These are phyloP conservation scores for Echium plantagineum DNA, from an alignment of 257 asterid species.

Conservation along the genomic window DNA sequence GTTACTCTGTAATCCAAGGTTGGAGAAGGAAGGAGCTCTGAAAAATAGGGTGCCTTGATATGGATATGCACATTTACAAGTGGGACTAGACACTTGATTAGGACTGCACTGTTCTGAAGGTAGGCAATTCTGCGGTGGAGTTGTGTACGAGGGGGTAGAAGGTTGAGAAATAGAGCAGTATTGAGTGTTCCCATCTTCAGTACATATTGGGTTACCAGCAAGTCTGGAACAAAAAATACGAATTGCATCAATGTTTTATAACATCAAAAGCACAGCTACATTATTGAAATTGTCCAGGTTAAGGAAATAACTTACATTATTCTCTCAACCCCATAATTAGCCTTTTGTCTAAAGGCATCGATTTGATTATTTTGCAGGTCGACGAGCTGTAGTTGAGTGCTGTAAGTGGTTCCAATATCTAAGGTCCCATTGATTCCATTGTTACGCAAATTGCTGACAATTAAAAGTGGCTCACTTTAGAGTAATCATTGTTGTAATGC, in stretches of 20 bases:
- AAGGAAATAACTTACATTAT: slow-evolving; percentile 16
- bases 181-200: slow-evolving; percentile 1
- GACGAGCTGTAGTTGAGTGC: slow-evolving; percentile 11
- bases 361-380: slow-evolving; percentile 24
- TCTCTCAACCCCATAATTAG: slow-evolving; percentile 3
- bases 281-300: background rate
- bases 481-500: slow-evolving; percentile 2
- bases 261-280: background rate
- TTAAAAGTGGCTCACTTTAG: background rate
- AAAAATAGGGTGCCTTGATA: slow-evolving; percentile 53
- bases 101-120: slow-evolving; percentile 23
- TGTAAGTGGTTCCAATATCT: slow-evolving; percentile 14
- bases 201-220: slow-evolving; percentile 17
- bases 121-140: slow-evolving; percentile 42
- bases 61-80: slow-evolving; percentile 65
- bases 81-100: slow-evolving; percentile 45
- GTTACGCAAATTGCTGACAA: slow-evolving; percentile 14
- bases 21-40: slow-evolving; percentile 76
- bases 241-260: background rate
- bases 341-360: slow-evolving; percentile 3
- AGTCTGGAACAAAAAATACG: slow-evolving; percentile 36
- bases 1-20: slow-evolving; percentile 32
- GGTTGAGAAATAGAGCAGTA: slow-evolving; percentile 37
- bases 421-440: slow-evolving; percentile 20
- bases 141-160: slow-evolving; percentile 29